Evolutionary conservation across 2,329 filamentous ascomycete species (phyloP), one percentile per base, ranked within the genome.

Genomic region (Penicillium frequentans): DNA sequence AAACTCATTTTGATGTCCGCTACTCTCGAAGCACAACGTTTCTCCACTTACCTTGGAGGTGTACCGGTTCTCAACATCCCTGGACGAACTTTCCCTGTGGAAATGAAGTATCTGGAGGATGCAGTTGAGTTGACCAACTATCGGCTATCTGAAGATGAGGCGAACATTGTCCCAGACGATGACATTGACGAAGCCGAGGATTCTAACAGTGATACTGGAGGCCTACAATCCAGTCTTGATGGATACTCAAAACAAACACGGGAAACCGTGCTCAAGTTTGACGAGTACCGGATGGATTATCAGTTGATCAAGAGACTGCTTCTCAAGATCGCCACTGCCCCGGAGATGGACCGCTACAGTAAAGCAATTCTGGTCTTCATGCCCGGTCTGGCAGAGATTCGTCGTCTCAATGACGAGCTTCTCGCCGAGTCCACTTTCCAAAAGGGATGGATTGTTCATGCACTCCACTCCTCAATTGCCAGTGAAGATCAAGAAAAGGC

Each of bases 1-100:
- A 98, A 96, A 75, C 89, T 99, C 21, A 84, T 99, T 37, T 83
- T 99, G 48, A 99, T 99, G 95, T 98, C 93, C 64, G 95, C 95
- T 11, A 99, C 95, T 0, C 91, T 99, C 8, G 91, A 99, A 73
- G 91, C 95, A 0, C 88, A 93, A 58, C 87, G 88, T 16, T 97
- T 99, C 71, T 97, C 95, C 0, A 85, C 86, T 11, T 99, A 98
- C 70, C 83, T 99, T 2, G 87, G 88, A 54, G 86, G 87, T 5
- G 93, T 93, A 1, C 93, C 93, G 0, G 86, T 98, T 42, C 80
- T 99, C 53, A 92, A 90, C 58, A 91, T 99, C 14, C 95, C 95
- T 2, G 95, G 95, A 0, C 86, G 95, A 47, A 98, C 93, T 0
- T 99, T 96, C 69, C 93, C 95, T 0, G 95, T 99, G 2, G 83